These are phyloP conservation scores for Beauveria sp. DNA, from an alignment of 2,329 filamentous ascomycete genomes.

Conservation along the genomic window DNA sequence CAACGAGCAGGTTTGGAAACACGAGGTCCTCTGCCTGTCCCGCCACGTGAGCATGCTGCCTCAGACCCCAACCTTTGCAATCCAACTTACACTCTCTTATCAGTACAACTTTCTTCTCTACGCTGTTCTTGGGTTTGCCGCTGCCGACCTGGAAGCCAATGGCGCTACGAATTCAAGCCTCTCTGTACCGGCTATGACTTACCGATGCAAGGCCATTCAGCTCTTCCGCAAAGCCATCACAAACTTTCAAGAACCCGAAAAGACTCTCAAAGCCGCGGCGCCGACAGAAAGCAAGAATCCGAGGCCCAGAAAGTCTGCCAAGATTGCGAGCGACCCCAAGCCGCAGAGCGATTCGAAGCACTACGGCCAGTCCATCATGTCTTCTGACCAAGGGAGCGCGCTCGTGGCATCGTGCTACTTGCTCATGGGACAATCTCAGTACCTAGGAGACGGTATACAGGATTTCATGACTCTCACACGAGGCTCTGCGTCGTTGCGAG, in stretches of 20 bases:
- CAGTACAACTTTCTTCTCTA: not conserved
- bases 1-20: slow-evolving; percentile 6
- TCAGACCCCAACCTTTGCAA: not conserved
- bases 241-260: not conserved
- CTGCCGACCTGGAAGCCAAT: not conserved
- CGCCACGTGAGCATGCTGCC: not conserved
- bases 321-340: not conserved
- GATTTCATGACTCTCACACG: slow-evolving; percentile 4
- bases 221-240: not conserved
- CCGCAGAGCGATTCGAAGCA: not conserved
- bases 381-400: not conserved
- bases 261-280: not conserved
- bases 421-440: slow-evolving; percentile 4
- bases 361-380: slow-evolving; percentile 5
- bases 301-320: not conserved
- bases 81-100: not conserved
- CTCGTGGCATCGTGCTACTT: slow-evolving; percentile 1
- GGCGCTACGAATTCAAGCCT: not conserved
- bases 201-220: slow-evolving; percentile 6
- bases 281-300: not conserved
- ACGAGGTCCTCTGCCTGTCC: slow-evolving; percentile 1
- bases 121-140: not conserved
- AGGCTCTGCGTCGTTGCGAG: not conserved
- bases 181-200: slow-evolving; percentile 3
- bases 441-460: not conserved